These are phyloP conservation scores for Tricholoma bakamatsutake DNA, from an alignment of 768 basidiomycete species.

Conservation along the genomic window DNA sequence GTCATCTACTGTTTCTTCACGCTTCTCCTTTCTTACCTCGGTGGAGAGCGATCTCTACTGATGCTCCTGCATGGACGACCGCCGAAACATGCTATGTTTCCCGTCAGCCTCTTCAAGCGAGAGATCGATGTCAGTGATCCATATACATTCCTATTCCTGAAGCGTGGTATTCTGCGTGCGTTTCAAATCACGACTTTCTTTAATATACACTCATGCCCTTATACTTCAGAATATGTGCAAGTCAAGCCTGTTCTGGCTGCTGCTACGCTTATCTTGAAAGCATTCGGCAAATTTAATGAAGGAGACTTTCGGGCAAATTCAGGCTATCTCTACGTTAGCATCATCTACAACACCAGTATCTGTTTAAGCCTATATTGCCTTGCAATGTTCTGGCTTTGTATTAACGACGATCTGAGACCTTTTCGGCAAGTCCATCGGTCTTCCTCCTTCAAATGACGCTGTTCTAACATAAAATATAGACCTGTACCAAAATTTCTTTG, in stretches of 20 bases:
- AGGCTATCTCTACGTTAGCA: slow-evolving; percentile 87
- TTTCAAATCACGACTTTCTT: slow-evolving; percentile 1
- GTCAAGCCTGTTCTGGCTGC: slow-evolving; percentile 88
- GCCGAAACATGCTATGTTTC: slow-evolving; percentile 84
- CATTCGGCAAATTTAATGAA: slow-evolving; percentile 81
- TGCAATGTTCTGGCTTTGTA: slow-evolving; percentile 95
- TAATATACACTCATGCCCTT: slow-evolving; percentile 2
- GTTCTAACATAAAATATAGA: slow-evolving; percentile 29
- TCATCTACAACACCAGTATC: slow-evolving; percentile 81
- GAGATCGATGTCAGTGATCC: slow-evolving; percentile 96
- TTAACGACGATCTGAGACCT: slow-evolving; percentile 82
- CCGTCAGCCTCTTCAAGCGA: slow-evolving; percentile 71
- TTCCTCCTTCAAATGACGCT: not conserved
- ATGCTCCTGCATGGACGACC: slow-evolving; percentile 89
- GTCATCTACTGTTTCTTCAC: slow-evolving; percentile 93
- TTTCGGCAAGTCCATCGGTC: slow-evolving; percentile 53
- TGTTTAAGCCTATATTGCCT: slow-evolving; percentile 82
- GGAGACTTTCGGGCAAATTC: slow-evolving; percentile 80
- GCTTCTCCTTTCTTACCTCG: slow-evolving; percentile 76
- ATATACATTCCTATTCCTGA: slow-evolving; percentile 87
- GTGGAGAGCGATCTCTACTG: slow-evolving; percentile 89
- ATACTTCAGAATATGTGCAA: slow-evolving; percentile 84
- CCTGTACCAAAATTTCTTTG: slow-evolving; percentile 97
- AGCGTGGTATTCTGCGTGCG: slow-evolving; percentile 90
- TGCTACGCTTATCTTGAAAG: slow-evolving; percentile 82